Evolutionary conservation across 2,329 filamentous ascomycete genomes (phyloP).

Genomic region (Pezicula carpinea): DNA sequence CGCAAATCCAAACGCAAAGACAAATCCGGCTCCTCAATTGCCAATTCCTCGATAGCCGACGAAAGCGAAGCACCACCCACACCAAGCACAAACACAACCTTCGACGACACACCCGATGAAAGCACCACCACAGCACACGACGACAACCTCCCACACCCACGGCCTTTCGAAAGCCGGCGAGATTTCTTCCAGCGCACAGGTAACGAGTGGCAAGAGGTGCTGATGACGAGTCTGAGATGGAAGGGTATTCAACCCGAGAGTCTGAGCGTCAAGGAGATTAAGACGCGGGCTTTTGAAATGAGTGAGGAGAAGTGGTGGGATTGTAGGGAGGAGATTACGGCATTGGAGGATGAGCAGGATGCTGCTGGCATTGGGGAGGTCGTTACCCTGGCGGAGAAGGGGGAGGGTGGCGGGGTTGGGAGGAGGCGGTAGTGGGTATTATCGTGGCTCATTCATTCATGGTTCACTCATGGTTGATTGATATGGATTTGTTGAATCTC

Average conservation of each 20-base stretch:
- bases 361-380: slow-evolving; percentile 83
- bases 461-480: no score
- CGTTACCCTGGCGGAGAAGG: slow-evolving; percentile 75
- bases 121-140: slow-evolving; percentile 16
- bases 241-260: slow-evolving; percentile 63
- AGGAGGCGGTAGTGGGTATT: slow-evolving; percentile 19
- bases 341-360: slow-evolving; percentile 92
- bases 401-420: slow-evolving; percentile 37
- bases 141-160: slow-evolving; percentile 30
- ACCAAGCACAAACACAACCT: slow-evolving; percentile 43
- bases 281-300: slow-evolving; percentile 82
- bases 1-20: slow-evolving; percentile 54
- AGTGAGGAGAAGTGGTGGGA: slow-evolving; percentile 99
- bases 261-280: slow-evolving; percentile 82
- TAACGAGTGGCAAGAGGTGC: slow-evolving; percentile 82
- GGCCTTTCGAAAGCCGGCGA: slow-evolving; percentile 73
- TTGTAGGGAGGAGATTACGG: slow-evolving; percentile 86
- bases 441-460: no score
- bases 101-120: slow-evolving; percentile 45
- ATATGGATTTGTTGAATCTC: no score
- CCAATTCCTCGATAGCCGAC: slow-evolving; percentile 21
- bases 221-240: slow-evolving; percentile 71
- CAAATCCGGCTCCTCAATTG: slow-evolving; percentile 37
- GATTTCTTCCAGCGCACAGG: slow-evolving; percentile 91
- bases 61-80: slow-evolving; percentile 37